phyloP scores from a whole-genome alignment of 2,329 filamentous ascomycete genomes.

The Pseudogymnoascus sp. region DNA sequence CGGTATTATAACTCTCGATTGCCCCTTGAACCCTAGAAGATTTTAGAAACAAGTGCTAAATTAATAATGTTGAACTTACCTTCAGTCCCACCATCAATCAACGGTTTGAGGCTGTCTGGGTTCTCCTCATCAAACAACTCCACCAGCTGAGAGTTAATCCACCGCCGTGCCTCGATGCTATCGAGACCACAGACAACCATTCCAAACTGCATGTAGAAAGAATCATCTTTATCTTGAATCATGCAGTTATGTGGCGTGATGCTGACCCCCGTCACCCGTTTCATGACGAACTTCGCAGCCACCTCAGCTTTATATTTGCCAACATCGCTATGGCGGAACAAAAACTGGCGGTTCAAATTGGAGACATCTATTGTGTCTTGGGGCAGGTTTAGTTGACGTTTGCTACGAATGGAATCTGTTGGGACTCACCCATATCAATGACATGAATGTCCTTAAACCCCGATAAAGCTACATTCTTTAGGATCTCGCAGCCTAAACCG shows the following conservation, averaged over 20 bases:
- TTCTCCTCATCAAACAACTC: constrained; percentile 80
- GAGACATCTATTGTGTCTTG: constrained; percentile 95
- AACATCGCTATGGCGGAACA: constrained; percentile 86
- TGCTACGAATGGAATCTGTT: not conserved
- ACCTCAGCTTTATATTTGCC: constrained; percentile 91
- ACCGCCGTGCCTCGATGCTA: constrained; percentile 93
- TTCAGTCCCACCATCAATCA: constrained; percentile 95
- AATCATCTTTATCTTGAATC: constrained; percentile 94
- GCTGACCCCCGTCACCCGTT: constrained; percentile 76
- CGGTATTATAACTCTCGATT: constrained; percentile 84
- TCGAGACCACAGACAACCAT: constrained; percentile 90
- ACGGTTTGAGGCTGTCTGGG: constrained; percentile 78
- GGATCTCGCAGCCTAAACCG: constrained; percentile 88
- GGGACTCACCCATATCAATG: constrained; percentile 83
- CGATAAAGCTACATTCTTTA: constrained; percentile 91
- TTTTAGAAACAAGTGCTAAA: constrained; percentile 5
- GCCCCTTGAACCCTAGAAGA: constrained; percentile 80
- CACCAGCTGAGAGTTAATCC: constrained; percentile 94
- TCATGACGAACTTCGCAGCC: constrained; percentile 84
- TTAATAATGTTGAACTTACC: constrained; percentile 35
- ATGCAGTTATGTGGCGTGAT: constrained; percentile 92
- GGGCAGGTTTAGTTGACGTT: constrained; percentile 11
- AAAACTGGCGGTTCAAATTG: constrained; percentile 94
- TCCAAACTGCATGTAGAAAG: constrained; percentile 96
- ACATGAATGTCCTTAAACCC: constrained; percentile 97